Conservation (phyloP, 352 stramenopile species). For the Phytophthora syringae region DNA sequence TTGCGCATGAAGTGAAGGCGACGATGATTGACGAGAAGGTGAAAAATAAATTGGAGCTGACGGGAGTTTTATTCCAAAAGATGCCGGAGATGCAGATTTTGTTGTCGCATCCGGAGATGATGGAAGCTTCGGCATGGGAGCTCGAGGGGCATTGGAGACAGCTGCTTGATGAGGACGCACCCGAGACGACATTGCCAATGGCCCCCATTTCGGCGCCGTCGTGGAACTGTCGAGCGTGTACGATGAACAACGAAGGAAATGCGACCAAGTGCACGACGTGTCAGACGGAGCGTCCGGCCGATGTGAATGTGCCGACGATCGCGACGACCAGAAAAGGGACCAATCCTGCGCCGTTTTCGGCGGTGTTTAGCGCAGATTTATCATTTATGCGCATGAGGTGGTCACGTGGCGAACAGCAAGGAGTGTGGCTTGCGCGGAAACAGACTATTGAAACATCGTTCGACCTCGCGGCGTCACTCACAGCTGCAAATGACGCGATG, state of each 20-base stretch:
- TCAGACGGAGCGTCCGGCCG: conserved; percentile 57
- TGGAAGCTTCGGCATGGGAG: conserved; percentile 42
- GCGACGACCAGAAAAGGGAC: conserved; percentile 50
- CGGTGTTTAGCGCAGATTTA: conserved; percentile 57
- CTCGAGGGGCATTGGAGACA: conserved; percentile 86
- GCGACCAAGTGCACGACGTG: conserved; percentile 78
- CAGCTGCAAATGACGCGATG: conserved; percentile 51
- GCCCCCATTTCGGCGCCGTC: conserved; percentile 33
- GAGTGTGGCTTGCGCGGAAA: conserved; percentile 77
- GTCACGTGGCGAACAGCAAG: conserved; percentile 83
- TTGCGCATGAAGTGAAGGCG: conserved; percentile 68
- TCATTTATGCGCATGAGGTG: conserved; percentile 84
- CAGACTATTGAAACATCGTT: conserved; percentile 40
- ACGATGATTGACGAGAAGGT: conserved; percentile 50
- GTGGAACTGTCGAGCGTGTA: conserved; percentile 81
- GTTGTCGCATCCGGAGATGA: conserved; percentile 37
- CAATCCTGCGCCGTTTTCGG: conserved; percentile 80
- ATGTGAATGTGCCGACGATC: conserved; percentile 39
- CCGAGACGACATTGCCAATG: conserved; percentile 22
- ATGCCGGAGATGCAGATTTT: conserved; percentile 62
- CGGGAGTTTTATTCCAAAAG: conserved; percentile 61
- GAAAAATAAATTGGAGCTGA: conserved; percentile 62
- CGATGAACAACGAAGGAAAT: conserved; percentile 72
- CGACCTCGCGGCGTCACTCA: conserved; percentile 45
- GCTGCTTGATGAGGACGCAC: conserved; percentile 44